These are phyloP conservation scores for Wickerhamiella dianesei DNA, from an alignment of 805 yeast genomes.

Conservation along the genomic window DNA sequence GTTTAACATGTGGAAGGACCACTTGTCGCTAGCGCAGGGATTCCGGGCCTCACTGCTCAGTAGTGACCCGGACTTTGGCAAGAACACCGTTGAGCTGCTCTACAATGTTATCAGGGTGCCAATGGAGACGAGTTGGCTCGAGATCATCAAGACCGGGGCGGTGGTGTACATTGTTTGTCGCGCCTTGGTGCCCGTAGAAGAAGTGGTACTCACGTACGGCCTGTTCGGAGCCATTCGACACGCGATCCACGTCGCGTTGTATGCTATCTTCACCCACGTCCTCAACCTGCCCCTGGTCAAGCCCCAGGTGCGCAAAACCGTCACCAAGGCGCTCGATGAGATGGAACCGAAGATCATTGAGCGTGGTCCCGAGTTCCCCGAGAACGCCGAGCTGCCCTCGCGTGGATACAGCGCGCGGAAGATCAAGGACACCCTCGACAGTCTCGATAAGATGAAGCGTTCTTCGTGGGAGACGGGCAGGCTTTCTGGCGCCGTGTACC, in stretches of 20 bases:
- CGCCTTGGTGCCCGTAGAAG: conserved; percentile 10
- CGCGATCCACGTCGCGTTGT: conserved; percentile 1
- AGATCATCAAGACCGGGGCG: conserved; percentile 7
- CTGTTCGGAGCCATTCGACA: conserved; percentile 11
- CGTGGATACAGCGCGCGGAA: conserved; percentile 38
- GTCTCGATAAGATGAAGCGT: conserved; percentile 35
- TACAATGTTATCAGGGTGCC: background rate
- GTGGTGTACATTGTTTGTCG: conserved; percentile 9
- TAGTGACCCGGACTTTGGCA: background rate
- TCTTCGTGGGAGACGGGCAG: conserved; percentile 75
- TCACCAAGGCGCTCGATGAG: conserved; percentile 32
- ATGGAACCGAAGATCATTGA: conserved; percentile 48
- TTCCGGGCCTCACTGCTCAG: background rate
- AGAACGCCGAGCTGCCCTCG: conserved; percentile 36
- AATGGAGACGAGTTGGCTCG: conserved; percentile 1
- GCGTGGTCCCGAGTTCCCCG: conserved; percentile 30
- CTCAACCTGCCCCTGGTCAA: conserved; percentile 39
- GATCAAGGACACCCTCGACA: conserved; percentile 40
- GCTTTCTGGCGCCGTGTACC: conserved; percentile 92
- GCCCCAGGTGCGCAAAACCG: conserved; percentile 46
- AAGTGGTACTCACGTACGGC: conserved; percentile 16
- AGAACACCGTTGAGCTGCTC: background rate
- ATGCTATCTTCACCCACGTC: conserved; percentile 11
- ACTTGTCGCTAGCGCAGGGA: background rate
- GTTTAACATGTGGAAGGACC: background rate